Evolutionary conservation across 306 rosid genomes (phyloP).

Genomic region (Psophocarpus tetragonolobus): DNA sequence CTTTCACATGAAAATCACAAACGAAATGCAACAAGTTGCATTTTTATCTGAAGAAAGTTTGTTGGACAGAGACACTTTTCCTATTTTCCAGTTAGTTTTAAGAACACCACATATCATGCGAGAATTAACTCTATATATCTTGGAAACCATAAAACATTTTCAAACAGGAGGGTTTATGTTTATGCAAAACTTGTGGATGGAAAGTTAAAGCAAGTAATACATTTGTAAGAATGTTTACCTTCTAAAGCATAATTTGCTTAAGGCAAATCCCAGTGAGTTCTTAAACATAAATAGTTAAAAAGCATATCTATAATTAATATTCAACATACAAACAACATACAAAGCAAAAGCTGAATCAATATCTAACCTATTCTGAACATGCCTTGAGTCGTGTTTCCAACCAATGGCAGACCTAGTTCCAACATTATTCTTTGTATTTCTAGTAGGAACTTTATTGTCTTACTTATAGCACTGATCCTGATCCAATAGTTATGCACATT

Average conservation of each 20-base stretch:
- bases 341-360: background rate
- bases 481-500: background rate
- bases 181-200: background rate
- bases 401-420: background rate
- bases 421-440: background rate
- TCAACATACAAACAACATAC: background rate
- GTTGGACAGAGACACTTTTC: background rate
- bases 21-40: background rate
- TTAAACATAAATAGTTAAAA: background rate
- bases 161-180: background rate
- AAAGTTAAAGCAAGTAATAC: background rate
- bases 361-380: background rate
- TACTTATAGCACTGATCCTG: background rate
- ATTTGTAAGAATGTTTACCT: background rate
- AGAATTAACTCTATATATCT: background rate
- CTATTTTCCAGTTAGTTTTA: background rate
- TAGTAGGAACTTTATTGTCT: constrained; percentile 1
- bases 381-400: background rate
- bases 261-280: background rate
- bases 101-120: background rate
- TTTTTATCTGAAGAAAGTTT: background rate
- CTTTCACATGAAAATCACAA: background rate
- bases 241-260: background rate
- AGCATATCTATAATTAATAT: background rate
- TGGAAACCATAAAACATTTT: background rate